phyloP scores from a whole-genome alignment of 495 filamentous ascomycete species.

The Penicillium cataractarum region DNA sequence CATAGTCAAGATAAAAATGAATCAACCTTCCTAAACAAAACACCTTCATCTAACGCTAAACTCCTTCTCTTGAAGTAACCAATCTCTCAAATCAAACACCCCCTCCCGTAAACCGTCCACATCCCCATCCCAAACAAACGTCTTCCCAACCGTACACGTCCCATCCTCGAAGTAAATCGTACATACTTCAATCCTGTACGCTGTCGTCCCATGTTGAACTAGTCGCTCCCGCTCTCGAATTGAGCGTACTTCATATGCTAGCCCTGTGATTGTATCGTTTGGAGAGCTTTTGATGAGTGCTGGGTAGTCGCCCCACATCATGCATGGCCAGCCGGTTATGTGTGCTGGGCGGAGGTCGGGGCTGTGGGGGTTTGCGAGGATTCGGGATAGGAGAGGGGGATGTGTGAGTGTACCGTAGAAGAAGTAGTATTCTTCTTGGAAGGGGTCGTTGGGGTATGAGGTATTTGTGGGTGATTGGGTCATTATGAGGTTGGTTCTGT shows the following conservation, averaged over 20 bases:
- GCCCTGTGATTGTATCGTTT: not conserved
- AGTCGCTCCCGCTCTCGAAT: not conserved
- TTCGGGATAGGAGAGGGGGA: not conserved
- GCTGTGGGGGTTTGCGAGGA: not conserved
- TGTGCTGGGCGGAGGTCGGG: not conserved
- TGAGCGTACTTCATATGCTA: not conserved
- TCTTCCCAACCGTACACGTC: not conserved
- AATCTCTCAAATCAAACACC: not conserved
- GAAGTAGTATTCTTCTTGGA: conserved; percentile 2
- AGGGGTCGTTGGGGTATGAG: not conserved
- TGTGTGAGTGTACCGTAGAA: not conserved
- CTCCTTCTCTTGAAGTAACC: conserved; percentile 4
- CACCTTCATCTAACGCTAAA: not conserved
- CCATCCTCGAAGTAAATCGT: not conserved
- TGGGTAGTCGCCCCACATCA: not conserved
- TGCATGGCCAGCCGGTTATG: not conserved
- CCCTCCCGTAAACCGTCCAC: not conserved
- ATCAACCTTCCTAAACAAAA: not conserved
- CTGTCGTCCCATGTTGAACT: not conserved
- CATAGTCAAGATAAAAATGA: not conserved
- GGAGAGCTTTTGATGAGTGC: not conserved
- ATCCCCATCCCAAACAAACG: conserved; percentile 3
- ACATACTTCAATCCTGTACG: not conserved
- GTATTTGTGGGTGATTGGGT: not conserved
- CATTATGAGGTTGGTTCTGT: not conserved